phyloP scores from a whole-genome alignment of 192 early-diverging fungal species.

The Irineochytrium annulatum region DNA sequence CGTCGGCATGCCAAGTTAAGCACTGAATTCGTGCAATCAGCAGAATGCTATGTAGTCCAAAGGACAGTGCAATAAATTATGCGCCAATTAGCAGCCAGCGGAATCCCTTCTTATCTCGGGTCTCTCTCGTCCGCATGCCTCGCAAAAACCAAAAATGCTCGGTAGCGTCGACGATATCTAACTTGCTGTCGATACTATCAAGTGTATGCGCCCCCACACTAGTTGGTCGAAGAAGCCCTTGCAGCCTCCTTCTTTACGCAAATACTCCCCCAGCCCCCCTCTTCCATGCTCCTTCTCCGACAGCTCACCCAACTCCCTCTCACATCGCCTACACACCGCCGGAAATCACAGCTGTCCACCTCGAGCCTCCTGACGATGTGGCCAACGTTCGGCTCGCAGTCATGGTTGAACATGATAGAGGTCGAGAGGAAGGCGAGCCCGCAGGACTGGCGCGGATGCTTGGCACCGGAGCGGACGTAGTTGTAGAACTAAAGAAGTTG shows the following conservation, averaged over 20 bases:
- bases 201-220: no score
- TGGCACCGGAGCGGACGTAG: slow-evolving; percentile 17
- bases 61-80: no score
- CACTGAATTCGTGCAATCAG: no score
- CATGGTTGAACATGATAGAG: slow-evolving; percentile 52
- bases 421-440: slow-evolving; percentile 33
- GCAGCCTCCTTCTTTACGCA: neutral
- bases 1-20: no score
- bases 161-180: no score
- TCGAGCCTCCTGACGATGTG: slow-evolving; percentile 15
- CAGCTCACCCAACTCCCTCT: slow-evolving; percentile 4
- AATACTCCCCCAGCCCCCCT: neutral
- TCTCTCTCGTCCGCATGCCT: no score
- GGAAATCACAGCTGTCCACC: neutral
- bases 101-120: no score
- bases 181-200: no score
- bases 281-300: neutral
- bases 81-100: no score
- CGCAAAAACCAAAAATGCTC: no score
- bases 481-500: slow-evolving; percentile 52
- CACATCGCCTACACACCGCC: slow-evolving; percentile 29
- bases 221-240: neutral
- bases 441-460: slow-evolving; percentile 32
- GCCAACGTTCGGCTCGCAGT: slow-evolving; percentile 43
- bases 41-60: no score